A percentile compares a stretch with the other conserved stretches of the same genome.
Evolutionary conservation across 2,329 filamentous ascomycete genomes (phyloP).

Genomic region (Pseudogymnoascus sp.): DNA sequence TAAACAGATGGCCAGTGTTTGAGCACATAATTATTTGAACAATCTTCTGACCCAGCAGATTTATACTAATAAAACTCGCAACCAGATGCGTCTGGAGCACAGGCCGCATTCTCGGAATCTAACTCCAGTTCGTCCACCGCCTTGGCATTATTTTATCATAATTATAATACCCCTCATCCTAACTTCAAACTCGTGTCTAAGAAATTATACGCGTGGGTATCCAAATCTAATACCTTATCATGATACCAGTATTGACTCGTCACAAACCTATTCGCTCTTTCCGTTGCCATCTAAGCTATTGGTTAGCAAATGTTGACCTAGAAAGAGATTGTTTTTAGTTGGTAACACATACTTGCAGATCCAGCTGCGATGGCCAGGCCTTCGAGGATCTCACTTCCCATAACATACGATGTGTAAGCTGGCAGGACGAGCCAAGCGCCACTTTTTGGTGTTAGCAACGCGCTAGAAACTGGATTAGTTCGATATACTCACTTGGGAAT

Average conservation of each 20-base stretch:
- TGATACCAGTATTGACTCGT: not conserved
- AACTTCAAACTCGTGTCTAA: not conserved
- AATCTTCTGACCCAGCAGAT: conserved; percentile 2
- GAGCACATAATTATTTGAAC: not conserved
- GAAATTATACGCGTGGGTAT: not conserved
- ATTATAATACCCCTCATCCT: not conserved
- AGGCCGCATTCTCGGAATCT: not conserved
- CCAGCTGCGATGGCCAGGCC: conserved; percentile 42
- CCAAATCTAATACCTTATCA: not conserved
- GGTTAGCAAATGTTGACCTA: not conserved
- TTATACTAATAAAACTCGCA: not conserved
- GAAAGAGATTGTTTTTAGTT: not conserved
- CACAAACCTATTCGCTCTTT: not conserved
- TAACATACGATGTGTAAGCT: conserved; percentile 51
- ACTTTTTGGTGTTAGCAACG: conserved; percentile 34
- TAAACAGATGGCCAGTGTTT: not conserved
- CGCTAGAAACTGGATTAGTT: not conserved
- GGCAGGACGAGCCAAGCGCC: conserved; percentile 59
- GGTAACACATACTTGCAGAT: not conserved
- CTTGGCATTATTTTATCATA: not conserved
- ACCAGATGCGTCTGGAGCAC: not conserved
- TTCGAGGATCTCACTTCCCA: conserved; percentile 53
- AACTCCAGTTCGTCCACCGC: not conserved
- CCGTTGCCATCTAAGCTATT: not conserved
- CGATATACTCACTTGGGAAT: conserved; percentile 53